Evolutionary conservation across 805 yeast species (phyloP), one percentile per base, ranked within the genome.

Genomic region (Cyberlindnera maclurae): DNA sequence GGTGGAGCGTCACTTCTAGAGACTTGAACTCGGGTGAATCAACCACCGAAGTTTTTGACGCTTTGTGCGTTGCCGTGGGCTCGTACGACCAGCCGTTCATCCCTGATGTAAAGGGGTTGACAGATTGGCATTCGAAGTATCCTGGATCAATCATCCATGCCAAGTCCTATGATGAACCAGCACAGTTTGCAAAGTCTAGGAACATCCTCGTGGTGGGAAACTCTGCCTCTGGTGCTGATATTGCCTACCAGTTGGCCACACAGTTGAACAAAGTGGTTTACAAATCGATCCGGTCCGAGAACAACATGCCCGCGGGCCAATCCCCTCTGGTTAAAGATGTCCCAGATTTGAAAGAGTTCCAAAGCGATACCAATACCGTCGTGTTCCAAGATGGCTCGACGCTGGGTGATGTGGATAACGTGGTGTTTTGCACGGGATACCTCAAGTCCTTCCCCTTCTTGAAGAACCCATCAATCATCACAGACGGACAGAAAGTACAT

Each of bases 341-440:
- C 12, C 61, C 67, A 1, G 77, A 75, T 38, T 55, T 74, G 33
- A 57, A 51, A 7, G 38, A 43, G 5, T 65, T 73, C 39, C 65
- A 69, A 31, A 46, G 65, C 4, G 61, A 54, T 1, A 57, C 63
- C 2, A 59, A 62, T 34, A 50, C 64, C 0, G 68, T 78, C 2
- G 51, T 57, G 11, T 73, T 79, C 41, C 63, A 48, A 4, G 76
- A 75, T 45, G 87, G 82, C 3, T 46, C 57, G 3, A 55, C 49
- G 10, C 41, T 79, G 3, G 47, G 49, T 2, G 65, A 64, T 28
- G 71, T 82, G 30, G 89, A 83, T 44, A 51, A 54, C 16, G 62
- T 85, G 9, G 62, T 84, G 9, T 82, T 78, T 55, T 82, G 85
- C 36, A 84, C 95, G 0, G 95, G 95, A 1, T 85, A 82, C 57